A percentile compares a stretch with the other conserved stretches of the same genome.
phyloP scores from a whole-genome alignment of 257 asterid genomes.

The Ocimum tenuiflorum region DNA sequence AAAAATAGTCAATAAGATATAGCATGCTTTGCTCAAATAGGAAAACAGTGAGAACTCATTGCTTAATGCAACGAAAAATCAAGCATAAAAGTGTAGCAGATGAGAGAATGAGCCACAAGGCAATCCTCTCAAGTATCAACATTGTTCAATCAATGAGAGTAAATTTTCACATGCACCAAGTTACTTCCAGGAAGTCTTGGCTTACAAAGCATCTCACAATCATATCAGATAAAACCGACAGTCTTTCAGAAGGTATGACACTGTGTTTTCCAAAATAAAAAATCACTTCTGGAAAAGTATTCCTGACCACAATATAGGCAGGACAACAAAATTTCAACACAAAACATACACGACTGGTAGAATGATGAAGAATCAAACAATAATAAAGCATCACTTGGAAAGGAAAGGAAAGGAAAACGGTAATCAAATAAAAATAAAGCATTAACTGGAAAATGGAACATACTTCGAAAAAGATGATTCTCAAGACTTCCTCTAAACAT shows the following conservation, averaged over 20 bases:
- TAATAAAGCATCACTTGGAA: not conserved
- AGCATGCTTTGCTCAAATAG: not conserved
- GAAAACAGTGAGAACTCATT: not conserved
- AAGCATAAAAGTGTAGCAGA: not conserved
- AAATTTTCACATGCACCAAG: constrained; percentile 5
- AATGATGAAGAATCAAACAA: not conserved
- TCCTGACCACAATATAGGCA: not conserved
- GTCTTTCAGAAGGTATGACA: constrained; percentile 1
- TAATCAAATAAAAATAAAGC: too few relatives aligned
- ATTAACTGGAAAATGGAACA: constrained; percentile 5
- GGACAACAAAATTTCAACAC: constrained; percentile 1
- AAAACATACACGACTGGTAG: not conserved
- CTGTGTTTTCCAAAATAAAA: not conserved
- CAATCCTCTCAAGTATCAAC: not conserved
- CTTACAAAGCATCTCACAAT: constrained; percentile 5
- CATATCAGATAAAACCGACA: not conserved
- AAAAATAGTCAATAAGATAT: too few relatives aligned
- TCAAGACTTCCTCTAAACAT: constrained; percentile 98
- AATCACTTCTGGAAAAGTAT: not conserved
- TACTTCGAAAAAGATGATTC: constrained; percentile 98
- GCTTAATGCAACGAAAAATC: not conserved
- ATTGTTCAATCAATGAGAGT: not conserved
- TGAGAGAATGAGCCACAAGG: not conserved
- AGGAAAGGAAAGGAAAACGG: constrained; percentile 36
- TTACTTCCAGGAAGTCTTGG: not conserved